Conservation (phyloP, 177 flowering plant genomes). For the Tripterygium wilfordii region DNA sequence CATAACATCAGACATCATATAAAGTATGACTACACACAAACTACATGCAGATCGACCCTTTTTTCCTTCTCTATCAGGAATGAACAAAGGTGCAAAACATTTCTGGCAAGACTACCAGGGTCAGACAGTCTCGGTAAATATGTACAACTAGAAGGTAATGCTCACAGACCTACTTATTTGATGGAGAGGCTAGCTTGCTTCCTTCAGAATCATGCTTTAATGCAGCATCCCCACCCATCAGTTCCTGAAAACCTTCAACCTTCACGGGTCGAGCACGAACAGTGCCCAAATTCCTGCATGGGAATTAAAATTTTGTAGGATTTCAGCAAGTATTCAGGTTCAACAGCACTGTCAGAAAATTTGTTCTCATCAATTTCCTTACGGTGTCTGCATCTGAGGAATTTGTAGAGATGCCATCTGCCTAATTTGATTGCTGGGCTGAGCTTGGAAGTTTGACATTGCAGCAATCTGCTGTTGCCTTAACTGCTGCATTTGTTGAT, state of each 20-base stretch:
- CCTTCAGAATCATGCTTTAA: conserved; percentile 79
- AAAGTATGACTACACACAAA: too few species aligned
- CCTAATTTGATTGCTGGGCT: conserved; percentile 54
- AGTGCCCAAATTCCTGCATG: conserved; percentile 50
- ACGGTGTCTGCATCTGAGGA: conserved; percentile 71
- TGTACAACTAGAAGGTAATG: too few species aligned
- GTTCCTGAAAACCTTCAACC: conserved; percentile 93
- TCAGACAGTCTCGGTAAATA: too few species aligned
- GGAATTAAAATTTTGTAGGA: conserved; percentile 3
- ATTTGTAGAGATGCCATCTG: conserved; percentile 60
- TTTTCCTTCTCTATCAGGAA: too few species aligned
- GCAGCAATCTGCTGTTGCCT: conserved; percentile 71
- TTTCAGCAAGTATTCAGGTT: not conserved
- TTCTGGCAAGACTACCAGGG: too few species aligned
- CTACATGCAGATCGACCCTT: too few species aligned
- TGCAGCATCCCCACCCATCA: conserved; percentile 91
- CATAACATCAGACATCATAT: too few species aligned
- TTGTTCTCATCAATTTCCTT: too few species aligned
- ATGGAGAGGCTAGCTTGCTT: conserved; percentile 63
- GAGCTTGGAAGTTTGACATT: conserved; percentile 51
- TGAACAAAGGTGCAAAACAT: too few species aligned
- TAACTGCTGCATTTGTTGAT: conserved; percentile 54
- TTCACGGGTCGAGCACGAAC: conserved; percentile 89
- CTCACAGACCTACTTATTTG: conserved; percentile 26
- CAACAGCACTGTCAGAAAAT: not conserved